Base-by-base conservation (phyloP, 345 rosid species). In the Cardamine chenopodiifolia region DNA sequence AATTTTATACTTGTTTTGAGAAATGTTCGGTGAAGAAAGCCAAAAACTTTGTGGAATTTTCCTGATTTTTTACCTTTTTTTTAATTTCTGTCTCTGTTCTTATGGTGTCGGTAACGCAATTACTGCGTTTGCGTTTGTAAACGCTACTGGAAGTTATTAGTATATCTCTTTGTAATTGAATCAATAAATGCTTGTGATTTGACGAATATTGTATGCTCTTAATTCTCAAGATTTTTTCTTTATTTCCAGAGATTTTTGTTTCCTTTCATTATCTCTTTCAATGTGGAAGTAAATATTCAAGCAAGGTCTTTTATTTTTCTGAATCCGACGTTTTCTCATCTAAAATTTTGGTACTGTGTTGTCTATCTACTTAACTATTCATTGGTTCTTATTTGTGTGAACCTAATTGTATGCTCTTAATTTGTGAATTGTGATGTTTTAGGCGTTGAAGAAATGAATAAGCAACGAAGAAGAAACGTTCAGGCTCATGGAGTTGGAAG, bases 361-460 rank as follows among this genome's bases (percentile, higher is more conserved):
- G 50, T 0, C n/a, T n/a, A n/a, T 61, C 17, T 71, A 5, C 50
- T 62, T 59, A 1, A 8, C 48, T 73, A 29, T n/a, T 55, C 8
- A 4, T 6, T 44, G 18, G 17, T 71, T 53, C 32, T 15, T 14
- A 10, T 23, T 56, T n/a, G 14, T 35, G 56, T 11, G 18, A 48
- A 53, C 32, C 29, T 23, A 11, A 25, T 44, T 44, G 19, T 35
- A 7, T 8, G 9, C 39, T 34, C 12, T 19, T 2, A 28, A 2
- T 11, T 10, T 5, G 18, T 59, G 13, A 6, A 37, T 59, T 61
- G 31, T 79, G 54, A 64, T 25, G 22, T 19, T 70, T 76, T 69
- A 89, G 98, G 81, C 35, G 78, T 50, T 81, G 76, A 84, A 78
- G 8, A 62, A 37, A 94, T 94, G 97, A 85, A 87, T 50, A 79